These are phyloP conservation scores for Artemisia argyi DNA, from an alignment of 129 eudicot species.

Conservation along the genomic window DNA sequence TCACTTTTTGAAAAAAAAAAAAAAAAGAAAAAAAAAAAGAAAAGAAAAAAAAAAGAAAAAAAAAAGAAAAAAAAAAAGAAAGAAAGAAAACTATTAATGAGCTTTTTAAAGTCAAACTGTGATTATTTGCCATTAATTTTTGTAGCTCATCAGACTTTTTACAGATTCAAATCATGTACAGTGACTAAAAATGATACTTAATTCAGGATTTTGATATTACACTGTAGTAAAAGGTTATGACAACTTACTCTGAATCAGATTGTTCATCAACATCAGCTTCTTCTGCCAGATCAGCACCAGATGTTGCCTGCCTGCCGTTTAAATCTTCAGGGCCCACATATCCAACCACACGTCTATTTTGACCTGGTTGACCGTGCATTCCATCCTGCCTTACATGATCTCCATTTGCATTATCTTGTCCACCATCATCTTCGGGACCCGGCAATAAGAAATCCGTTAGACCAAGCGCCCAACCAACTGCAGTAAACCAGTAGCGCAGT, in stretches of 20 bases:
- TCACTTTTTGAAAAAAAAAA: too few species aligned
- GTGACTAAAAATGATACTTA: too few species aligned
- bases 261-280: slow-evolving; percentile 64
- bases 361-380: slow-evolving; percentile 17
- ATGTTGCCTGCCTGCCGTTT: slow-evolving; percentile 46
- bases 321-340: slow-evolving; percentile 45
- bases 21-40: too few species aligned
- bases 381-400: slow-evolving; percentile 33
- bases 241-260: slow-evolving; percentile 79
- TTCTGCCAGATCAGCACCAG: slow-evolving; percentile 32
- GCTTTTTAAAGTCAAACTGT: too few species aligned
- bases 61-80: too few species aligned
- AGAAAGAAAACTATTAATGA: too few species aligned
- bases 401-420: slow-evolving; percentile 67
- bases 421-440: slow-evolving; percentile 61
- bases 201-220: background rate
- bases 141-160: too few species aligned
- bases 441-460: slow-evolving; percentile 78
- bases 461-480: slow-evolving; percentile 88
- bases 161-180: too few species aligned
- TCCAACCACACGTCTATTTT: slow-evolving; percentile 49
- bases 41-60: too few species aligned
- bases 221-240: background rate
- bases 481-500: slow-evolving; percentile 86
- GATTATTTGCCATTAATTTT: too few species aligned